Evolutionary conservation across 495 filamentous ascomycete genomes (phyloP), one percentile per base, ranked within the genome.

Genomic region (Astrothelium subdiscretum): DNA sequence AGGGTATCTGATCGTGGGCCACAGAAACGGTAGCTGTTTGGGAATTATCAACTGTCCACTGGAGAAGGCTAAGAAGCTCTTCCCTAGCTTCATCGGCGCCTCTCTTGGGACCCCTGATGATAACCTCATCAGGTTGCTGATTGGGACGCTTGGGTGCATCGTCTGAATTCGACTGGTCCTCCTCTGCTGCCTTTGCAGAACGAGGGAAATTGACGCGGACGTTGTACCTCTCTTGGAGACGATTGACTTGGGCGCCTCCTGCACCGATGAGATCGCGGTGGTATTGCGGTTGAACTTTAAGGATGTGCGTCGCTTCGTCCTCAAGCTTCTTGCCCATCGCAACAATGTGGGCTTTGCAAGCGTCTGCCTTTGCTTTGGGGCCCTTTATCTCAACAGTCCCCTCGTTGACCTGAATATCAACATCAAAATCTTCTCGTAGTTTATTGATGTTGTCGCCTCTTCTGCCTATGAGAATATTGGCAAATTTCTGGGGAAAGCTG

Each of bases 121-220:
- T 81, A 22, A 97, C 92, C 75, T 97, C 95, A 73, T 99, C 90
- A 22, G 87, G 75, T 44, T 81, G 87, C 73, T 96, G 92, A 68
- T 88, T 85, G 54, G 75, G 43, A 40, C 87, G 86, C 65, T 84
- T 86, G 38, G 72, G 73, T 40, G 86, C 88, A 63, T 95, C 91
- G 65, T 92, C 92, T 1, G 77, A 80, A 58, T 79, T 77, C 10
- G 83, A 85, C 62, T 86, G 83, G 62, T 87, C 87, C 63, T 95
- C 92, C 62, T 81, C 84, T 61, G 68, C 68, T 48, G 71, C 44
- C 27, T 80, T 77, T n/a, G 80, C 73, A 2, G 84, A 85, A 26
- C 88, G 84, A 44, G 94, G 94, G 78, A 99, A 97, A 72, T 95
- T 90, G 65, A 99, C 90, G 59, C 91, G 87, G 43, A 97, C 92